Base-by-base conservation (phyloP, 2,329 filamentous ascomycete genomes). In the Alternaria consortialis region DNA sequence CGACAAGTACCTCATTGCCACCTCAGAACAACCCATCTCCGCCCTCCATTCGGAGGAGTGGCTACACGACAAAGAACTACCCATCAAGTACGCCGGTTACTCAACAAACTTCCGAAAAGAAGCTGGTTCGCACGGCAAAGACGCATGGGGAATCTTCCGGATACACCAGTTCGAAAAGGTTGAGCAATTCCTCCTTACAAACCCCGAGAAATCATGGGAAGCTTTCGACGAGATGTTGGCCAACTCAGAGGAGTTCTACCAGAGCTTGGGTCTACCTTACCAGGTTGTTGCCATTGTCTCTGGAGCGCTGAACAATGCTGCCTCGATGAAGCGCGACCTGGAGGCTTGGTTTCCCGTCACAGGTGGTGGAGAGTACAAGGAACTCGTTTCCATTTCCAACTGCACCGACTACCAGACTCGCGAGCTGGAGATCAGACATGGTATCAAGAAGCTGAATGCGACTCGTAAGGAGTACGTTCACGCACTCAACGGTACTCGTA, bases 341-440 rank as follows among this genome's bases (percentile, higher is more conserved):
- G 95, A 99, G 79, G 94, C 95, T 3, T 97, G 93, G 92, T 79
- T 79, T 67, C 76, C 76, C 4, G 71, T 78, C 56, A 77, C 74
- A 4, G 75, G 75, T 12, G 75, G 98, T 80, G 91, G 91, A 72
- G 95, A 98, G 81, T 99, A 98, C 86, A 98, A 98, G 83, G 95
- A 98, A 83, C 87, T 99, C 29, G 95, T 98, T 52, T 97, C 92
- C 20, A 97, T 94, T 86, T 97, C 93, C 63, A 99, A 99, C 83
- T 99, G 95, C 84, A 97, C 93, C 44, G 94, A 98, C 79, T 98
- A 98, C 84, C 95, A 99, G 84, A 93, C 93, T 25, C 88, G 95
- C 58, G 94, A 93, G 70, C 86, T 99, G 12, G 94, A 98, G 80
- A 97, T 99, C 71, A 88, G 95, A 60, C 97, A 90, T 73, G 94